A percentile compares a stretch with the other conserved stretches of the same genome.
phyloP scores from a whole-genome alignment of 164 flowering plant species.

The Kingdonia uniflora region DNA sequence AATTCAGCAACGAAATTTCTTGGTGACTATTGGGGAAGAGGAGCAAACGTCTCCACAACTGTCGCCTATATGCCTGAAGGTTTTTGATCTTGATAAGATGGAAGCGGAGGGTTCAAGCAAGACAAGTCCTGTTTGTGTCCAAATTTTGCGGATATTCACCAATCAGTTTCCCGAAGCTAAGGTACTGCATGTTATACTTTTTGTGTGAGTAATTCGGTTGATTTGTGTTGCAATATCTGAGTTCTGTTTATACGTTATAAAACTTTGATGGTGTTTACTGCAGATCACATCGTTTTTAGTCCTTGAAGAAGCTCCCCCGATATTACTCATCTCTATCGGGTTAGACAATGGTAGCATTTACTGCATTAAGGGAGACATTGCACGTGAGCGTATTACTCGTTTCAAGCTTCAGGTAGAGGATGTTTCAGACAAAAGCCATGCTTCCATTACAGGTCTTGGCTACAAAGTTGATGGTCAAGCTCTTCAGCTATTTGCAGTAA shows the following conservation, averaged over 20 bases:
- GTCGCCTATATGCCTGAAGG: slow-evolving; percentile 71
- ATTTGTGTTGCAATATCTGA: too few relatives aligned
- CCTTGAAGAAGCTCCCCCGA: slow-evolving; percentile 90
- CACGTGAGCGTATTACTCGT: slow-evolving; percentile 84
- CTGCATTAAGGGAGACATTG: slow-evolving; percentile 97
- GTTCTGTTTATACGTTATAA: neutral
- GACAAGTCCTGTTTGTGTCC: slow-evolving; percentile 67
- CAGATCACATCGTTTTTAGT: slow-evolving; percentile 91
- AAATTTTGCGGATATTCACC: slow-evolving; percentile 81
- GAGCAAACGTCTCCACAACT: slow-evolving; percentile 63
- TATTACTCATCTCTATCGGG: slow-evolving; percentile 77
- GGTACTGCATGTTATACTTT: slow-evolving; percentile 25
- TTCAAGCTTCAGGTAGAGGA: slow-evolving; percentile 76
- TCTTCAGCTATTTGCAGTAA: slow-evolving; percentile 77
- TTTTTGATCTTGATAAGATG: slow-evolving; percentile 88
- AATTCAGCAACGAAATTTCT: slow-evolving; percentile 77
- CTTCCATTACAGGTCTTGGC: slow-evolving; percentile 74
- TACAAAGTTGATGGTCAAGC: slow-evolving; percentile 79
- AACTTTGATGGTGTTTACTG: slow-evolving; percentile 14
- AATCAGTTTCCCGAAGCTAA: slow-evolving; percentile 86
- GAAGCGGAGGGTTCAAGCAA: slow-evolving; percentile 81
- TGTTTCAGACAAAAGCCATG: slow-evolving; percentile 30
- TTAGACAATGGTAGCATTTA: slow-evolving; percentile 78
- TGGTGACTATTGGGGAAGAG: slow-evolving; percentile 87
- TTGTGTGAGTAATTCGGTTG: neutral